phyloP scores from a whole-genome alignment of 306 rosid genomes.

The Cucumis sativus region Cucumber_9930_V3 NC_026659.2:8735001-8735500 shows the following conservation, averaged over 20 bases:
- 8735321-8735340: neutral
- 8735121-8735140: conserved; percentile 38
- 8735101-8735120: conserved; percentile 53
- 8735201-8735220: conserved; percentile 56
- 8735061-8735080: conserved; percentile 70
- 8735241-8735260: conserved; percentile 46
- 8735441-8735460: neutral
- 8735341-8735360: neutral
- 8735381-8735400: neutral
- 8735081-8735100: conserved; percentile 47
- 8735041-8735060: conserved; percentile 52
- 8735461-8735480: neutral
- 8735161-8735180: conserved; percentile 65
- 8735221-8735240: conserved; percentile 44
- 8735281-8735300: neutral
- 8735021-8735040: conserved; percentile 38
- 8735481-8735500: conserved; percentile 36
- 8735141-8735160: conserved; percentile 29
- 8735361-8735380: neutral
- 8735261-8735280: neutral
- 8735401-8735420: neutral
- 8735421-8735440: neutral
- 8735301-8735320: neutral
- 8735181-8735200: conserved; percentile 45
- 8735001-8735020: neutral